A percentile compares a stretch with the other conserved stretches of the same genome.
Evolutionary conservation across 257 asterid genomes (phyloP).

Genomic region (Scutellaria galericulata): DNA sequence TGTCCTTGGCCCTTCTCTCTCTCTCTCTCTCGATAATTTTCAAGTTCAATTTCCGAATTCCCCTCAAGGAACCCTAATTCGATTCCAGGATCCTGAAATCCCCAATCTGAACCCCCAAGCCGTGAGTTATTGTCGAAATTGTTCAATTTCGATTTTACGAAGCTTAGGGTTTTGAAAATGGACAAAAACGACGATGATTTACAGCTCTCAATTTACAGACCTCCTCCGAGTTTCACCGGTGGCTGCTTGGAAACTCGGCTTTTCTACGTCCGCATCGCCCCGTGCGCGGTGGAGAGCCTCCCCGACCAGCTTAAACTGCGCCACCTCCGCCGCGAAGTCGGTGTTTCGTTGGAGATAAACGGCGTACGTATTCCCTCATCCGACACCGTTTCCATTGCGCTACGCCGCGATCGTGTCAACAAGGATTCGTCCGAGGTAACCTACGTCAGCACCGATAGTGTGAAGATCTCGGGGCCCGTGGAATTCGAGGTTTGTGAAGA

Average conservation of each 20-base stretch:
- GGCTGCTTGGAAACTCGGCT: conserved; percentile 81
- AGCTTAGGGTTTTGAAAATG: conserved; percentile 43
- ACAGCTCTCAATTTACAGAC: conserved; percentile 55
- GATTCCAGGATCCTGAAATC: conserved; percentile 22
- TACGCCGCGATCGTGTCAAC: conserved; percentile 78
- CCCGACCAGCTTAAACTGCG: conserved; percentile 70
- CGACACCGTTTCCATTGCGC: conserved; percentile 57
- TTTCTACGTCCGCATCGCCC: conserved; percentile 75
- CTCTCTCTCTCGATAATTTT: not conserved
- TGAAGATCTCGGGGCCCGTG: conserved; percentile 70
- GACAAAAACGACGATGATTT: conserved; percentile 53
- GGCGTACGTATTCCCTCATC: conserved; percentile 62
- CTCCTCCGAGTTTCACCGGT: conserved; percentile 65
- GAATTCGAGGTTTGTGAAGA: conserved; percentile 81
- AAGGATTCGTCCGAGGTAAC: conserved; percentile 85
- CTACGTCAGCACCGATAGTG: conserved; percentile 78
- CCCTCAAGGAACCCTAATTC: conserved; percentile 29
- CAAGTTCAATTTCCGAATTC: conserved; percentile 13
- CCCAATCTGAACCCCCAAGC: not conserved
- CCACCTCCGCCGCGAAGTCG: conserved; percentile 77
- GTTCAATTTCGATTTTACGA: conserved; percentile 16
- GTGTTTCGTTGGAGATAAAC: conserved; percentile 68
- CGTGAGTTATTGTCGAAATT: conserved; percentile 8
- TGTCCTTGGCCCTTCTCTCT: conserved; percentile 22
- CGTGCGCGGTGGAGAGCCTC: conserved; percentile 58